Base-by-base conservation (phyloP, 2,329 filamentous ascomycete genomes). In the Colletotrichum euphorbiae region DNA sequence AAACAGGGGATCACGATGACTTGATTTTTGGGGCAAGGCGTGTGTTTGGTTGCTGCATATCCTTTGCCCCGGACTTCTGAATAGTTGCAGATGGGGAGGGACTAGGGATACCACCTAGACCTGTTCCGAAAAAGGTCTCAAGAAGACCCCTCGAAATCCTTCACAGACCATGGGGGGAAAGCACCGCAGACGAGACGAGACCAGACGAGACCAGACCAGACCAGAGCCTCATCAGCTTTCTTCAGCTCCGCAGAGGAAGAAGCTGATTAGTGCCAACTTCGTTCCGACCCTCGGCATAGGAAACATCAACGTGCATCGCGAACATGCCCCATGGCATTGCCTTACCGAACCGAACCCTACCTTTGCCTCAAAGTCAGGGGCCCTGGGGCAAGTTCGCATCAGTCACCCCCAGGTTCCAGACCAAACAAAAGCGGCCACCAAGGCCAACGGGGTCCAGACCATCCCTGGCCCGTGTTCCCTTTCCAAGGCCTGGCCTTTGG, bases 41-140 rank as follows among this genome's bases (percentile, higher is more conserved):
- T 61, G 57, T 61, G 57, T 51, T 61, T 61, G 57, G 46, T 61
- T 61, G 46, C 19, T 61, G 57, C 57, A 52, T 61, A 61, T 28
- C 17, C 57, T 21, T 24, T 13, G 15, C 38, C 15, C 33, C 33
- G 11, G 51, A 19, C 21, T 43, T n/a, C 11, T 19, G 24, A 43
- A 17, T 57, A 31, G 45, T 21, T 24, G 45, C 17, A 28, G 45
- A 48, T 28, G 17, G 28, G 6, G 1, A 3, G 21, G 8, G 6
- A 13, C 11, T 61, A 61, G 13, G 28, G n/a, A 43, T 52, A 61
- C 58, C 58, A 33, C 58, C 58, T 61, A 43, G 58, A 61, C 33
- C 58, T 7, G 15, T 43, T 19, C 48, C 28, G 7, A 28, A 31
- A 28, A 15, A 28, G 11, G 36, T 56, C 21, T 19, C 8, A 19